phyloP scores from a whole-genome alignment of 257 asterid genomes.

The Eucommia ulmoides region DNA sequence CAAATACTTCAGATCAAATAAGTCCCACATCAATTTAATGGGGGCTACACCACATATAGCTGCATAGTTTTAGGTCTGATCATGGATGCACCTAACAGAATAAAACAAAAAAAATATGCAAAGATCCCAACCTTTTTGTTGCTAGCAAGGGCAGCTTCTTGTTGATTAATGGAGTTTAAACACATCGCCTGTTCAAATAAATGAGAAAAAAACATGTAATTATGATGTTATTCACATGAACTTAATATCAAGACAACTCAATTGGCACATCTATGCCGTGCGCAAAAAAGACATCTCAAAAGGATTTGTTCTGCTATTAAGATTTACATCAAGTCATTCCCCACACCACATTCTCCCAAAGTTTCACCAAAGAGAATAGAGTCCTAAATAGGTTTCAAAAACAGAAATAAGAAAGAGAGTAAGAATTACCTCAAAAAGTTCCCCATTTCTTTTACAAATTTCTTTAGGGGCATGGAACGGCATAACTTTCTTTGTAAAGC shows the following conservation, averaged over 20 bases:
- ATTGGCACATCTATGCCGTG: background rate
- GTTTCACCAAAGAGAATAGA: no score
- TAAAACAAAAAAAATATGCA: slow-evolving; percentile 7
- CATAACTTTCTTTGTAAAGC: slow-evolving; percentile 29
- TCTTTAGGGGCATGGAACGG: slow-evolving; percentile 72
- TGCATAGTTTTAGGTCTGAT: no score
- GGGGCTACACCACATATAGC: no score
- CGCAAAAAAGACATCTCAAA: no score
- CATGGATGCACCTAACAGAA: background rate
- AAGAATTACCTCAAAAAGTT: slow-evolving; percentile 76
- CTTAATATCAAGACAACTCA: no score
- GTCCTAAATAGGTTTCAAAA: no score
- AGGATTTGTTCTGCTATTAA: no score
- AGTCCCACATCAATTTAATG: no score
- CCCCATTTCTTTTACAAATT: slow-evolving; percentile 73
- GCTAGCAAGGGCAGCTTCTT: slow-evolving; percentile 84
- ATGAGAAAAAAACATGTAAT: no score
- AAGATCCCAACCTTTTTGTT: slow-evolving; percentile 59
- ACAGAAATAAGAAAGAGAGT: slow-evolving; percentile 3
- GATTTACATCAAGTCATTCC: no score
- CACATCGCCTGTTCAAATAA: slow-evolving; percentile 71
- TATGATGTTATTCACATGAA: no score
- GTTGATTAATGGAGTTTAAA: slow-evolving; percentile 64
- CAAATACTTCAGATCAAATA: slow-evolving; percentile 1
- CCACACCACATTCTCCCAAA: no score